phyloP scores from a whole-genome alignment of 352 stramenopile genomes.

The Phytopythium ostracodes region DNA sequence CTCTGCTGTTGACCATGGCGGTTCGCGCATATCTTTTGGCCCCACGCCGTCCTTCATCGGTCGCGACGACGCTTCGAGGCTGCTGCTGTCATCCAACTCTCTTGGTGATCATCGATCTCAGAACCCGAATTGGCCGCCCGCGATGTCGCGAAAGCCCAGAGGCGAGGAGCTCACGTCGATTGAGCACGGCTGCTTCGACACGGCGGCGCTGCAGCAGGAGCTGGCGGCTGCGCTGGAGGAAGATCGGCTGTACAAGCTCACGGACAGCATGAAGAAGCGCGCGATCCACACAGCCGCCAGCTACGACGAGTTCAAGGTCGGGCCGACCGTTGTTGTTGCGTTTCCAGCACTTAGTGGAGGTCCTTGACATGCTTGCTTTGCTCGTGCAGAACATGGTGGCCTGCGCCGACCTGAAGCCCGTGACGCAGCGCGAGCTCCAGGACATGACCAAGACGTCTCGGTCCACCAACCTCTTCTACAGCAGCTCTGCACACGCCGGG shows the following conservation, averaged over 20 bases:
- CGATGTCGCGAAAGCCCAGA: conserved; percentile 20
- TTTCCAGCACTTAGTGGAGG: not conserved
- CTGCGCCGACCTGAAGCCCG: conserved; percentile 79
- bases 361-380: not conserved
- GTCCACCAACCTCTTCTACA: conserved; percentile 67
- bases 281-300: conserved; percentile 78
- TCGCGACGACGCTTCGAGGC: not conserved
- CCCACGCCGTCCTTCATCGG: not conserved
- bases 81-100: not conserved
- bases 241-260: conserved; percentile 81
- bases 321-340: not conserved
- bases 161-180: conserved; percentile 58
- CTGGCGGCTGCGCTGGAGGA: conserved; percentile 69
- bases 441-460: conserved; percentile 46
- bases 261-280: conserved; percentile 85
- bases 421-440: conserved; percentile 67
- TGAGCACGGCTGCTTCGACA: conserved; percentile 75
- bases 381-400: conserved; percentile 67
- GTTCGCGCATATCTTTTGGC: not conserved
- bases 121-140: not conserved
- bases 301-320: conserved; percentile 87
- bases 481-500: conserved; percentile 17
- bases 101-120: not conserved
- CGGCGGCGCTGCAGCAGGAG: conserved; percentile 65
- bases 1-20: not conserved